Evolutionary conservation across 768 basidiomycete species (phyloP).

Genomic region (Guyanaporus albipodus): DNA sequence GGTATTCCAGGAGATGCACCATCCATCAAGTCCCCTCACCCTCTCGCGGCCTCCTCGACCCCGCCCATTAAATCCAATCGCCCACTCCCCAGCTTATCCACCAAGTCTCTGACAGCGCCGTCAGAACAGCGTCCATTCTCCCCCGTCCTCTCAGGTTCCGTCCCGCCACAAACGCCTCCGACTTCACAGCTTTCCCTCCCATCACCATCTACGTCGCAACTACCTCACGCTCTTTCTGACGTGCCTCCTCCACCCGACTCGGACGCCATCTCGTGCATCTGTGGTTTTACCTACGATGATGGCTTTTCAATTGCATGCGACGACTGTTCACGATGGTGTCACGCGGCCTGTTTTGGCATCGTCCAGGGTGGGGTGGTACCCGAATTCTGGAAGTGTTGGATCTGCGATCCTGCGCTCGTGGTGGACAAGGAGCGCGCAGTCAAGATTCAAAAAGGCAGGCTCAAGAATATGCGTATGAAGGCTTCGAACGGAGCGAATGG

Average conservation of each 20-base stretch:
- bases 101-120: conserved; percentile 15
- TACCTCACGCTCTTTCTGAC: conserved; percentile 13
- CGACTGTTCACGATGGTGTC: conserved; percentile 77
- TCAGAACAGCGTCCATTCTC: conserved; percentile 18
- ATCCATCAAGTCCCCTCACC: conserved; percentile 15
- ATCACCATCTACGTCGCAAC: conserved; percentile 22
- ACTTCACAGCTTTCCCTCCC: conserved; percentile 11
- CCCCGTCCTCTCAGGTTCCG: conserved; percentile 10
- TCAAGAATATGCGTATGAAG: conserved; percentile 30
- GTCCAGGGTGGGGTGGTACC: conserved; percentile 51
- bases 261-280: conserved; percentile 68
- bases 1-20: conserved; percentile 3
- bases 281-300: conserved; percentile 69
- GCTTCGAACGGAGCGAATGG: conserved; percentile 27
- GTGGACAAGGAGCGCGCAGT: conserved; percentile 49
- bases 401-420: conserved; percentile 46
- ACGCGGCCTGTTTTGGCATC: conserved; percentile 74
- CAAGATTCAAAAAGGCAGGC: conserved; percentile 40
- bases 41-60: conserved; percentile 16
- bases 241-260: conserved; percentile 31
- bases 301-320: conserved; percentile 88
- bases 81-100: conserved; percentile 7
- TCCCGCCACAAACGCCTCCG: conserved; percentile 15
- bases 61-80: conserved; percentile 10
- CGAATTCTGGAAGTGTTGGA: conserved; percentile 76